Evolutionary conservation across 164 flowering plant species (phyloP), one percentile per base, ranked within the genome.

Genomic region (Liquidambar formosana): DNA sequence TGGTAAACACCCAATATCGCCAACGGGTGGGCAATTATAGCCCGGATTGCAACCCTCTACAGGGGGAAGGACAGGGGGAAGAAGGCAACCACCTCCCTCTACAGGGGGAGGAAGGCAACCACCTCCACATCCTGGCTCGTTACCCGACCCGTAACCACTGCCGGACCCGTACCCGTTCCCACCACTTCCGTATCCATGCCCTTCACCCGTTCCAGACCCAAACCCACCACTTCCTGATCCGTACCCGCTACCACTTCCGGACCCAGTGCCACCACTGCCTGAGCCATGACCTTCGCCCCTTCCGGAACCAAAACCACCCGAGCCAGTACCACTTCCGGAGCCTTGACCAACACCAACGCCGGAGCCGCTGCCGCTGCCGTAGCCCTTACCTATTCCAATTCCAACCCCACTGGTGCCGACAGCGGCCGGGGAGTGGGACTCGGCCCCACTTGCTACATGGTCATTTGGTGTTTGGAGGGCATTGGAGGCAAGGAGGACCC

Each of bases 401-500:
- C 41, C 41, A 33, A 33, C 41, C 41, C 41, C 41, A 2, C 6
- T 33, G n/a, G n/a, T n/a, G n/a, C n/a, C n/a, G n/a, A n/a, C n/a
- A n/a, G n/a, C n/a, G n/a, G n/a, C n/a, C n/a, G n/a, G n/a, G n/a
- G n/a, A n/a, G n/a, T n/a, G n/a, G n/a, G n/a, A n/a, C n/a, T n/a
- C n/a, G n/a, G n/a, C n/a, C n/a, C n/a, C n/a, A n/a, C n/a, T n/a
- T n/a, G n/a, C n/a, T n/a, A n/a, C n/a, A n/a, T n/a, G n/a, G n/a
- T n/a, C n/a, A n/a, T n/a, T n/a, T n/a, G n/a, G n/a, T n/a, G n/a
- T n/a, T n/a, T n/a, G n/a, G n/a, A n/a, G n/a, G n/a, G n/a, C n/a
- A n/a, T n/a, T n/a, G n/a, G n/a, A 6, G 41, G 51, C 65, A 65
- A 28, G 1, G 13, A 64, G 64, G 25, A 69, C 14, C 65, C 73